Conservation (phyloP, 305 asterid species). For the Fraxinus latifolia region DNA sequence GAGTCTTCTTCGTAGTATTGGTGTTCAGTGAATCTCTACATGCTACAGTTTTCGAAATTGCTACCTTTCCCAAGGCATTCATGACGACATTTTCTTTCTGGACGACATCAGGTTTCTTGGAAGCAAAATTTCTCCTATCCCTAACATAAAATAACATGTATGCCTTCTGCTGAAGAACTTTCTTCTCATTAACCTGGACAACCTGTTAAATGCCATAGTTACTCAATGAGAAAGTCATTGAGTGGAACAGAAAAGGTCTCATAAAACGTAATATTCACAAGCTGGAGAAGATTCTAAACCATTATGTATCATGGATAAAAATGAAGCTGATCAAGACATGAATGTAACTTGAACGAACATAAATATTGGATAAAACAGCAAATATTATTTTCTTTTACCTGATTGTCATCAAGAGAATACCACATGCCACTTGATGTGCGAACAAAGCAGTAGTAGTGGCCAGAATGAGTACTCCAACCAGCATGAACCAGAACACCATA, state of each 20-base stretch:
- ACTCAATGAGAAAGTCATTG: constrained; percentile 13
- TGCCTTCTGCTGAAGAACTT: constrained; percentile 89
- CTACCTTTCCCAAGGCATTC: constrained; percentile 45
- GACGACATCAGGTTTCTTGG: constrained; percentile 44
- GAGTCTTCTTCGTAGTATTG: constrained; percentile 3
- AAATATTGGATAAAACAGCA: neutral
- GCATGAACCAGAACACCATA: constrained; percentile 97
- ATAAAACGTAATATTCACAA: constrained; percentile 1
- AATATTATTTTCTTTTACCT: constrained; percentile 42
- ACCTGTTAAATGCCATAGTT: constrained; percentile 51
- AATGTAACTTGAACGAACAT: constrained; percentile 8
- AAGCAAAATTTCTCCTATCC: constrained; percentile 41
- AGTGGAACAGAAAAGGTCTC: constrained; percentile 1
- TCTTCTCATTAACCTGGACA: constrained; percentile 70
- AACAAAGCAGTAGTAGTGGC: constrained; percentile 95
- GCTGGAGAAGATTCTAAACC: constrained; percentile 1
- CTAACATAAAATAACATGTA: constrained; percentile 92
- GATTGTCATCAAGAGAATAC: constrained; percentile 94
- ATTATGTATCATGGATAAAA: neutral
- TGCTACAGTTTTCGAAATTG: neutral
- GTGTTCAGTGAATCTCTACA: neutral
- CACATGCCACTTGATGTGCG: constrained; percentile 98
- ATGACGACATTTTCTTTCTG: constrained; percentile 44
- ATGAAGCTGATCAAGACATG: neutral
- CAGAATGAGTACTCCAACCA: constrained; percentile 97